phyloP scores from a whole-genome alignment of 1,284 basidiomycete species.

The Fomitiporia mediterranea region DNA sequence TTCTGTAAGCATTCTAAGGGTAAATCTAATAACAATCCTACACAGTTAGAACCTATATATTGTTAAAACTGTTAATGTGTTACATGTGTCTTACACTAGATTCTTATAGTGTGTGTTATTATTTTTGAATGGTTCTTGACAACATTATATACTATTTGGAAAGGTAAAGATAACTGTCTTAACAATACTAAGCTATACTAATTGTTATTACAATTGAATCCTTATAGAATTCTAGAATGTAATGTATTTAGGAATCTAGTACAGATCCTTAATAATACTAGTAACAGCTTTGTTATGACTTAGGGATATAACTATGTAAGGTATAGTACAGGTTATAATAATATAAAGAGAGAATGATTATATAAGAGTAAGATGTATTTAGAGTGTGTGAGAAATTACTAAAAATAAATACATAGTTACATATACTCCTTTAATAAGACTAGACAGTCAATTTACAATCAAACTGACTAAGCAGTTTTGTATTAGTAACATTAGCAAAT shows the following conservation, averaged over 20 bases:
- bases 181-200: background rate
- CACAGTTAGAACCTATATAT: background rate
- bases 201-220: background rate
- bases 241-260: background rate
- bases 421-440: no score
- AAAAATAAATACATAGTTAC: no score
- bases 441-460: no score
- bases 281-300: background rate
- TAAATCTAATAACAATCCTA: no score
- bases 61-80: background rate
- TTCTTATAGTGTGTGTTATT: background rate
- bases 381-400: no score
- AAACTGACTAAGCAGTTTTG: no score
- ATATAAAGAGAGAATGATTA: no score
- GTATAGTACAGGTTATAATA: no score
- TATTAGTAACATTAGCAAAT: no score
- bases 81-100: background rate
- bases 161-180: no score
- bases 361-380: no score
- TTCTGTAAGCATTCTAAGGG: background rate
- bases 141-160: background rate
- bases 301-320: no score
- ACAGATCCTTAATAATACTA: background rate
- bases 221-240: background rate
- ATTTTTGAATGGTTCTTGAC: background rate